phyloP scores from a whole-genome alignment of 148 eudicot species.

The Heliamphora exappendiculata region DNA sequence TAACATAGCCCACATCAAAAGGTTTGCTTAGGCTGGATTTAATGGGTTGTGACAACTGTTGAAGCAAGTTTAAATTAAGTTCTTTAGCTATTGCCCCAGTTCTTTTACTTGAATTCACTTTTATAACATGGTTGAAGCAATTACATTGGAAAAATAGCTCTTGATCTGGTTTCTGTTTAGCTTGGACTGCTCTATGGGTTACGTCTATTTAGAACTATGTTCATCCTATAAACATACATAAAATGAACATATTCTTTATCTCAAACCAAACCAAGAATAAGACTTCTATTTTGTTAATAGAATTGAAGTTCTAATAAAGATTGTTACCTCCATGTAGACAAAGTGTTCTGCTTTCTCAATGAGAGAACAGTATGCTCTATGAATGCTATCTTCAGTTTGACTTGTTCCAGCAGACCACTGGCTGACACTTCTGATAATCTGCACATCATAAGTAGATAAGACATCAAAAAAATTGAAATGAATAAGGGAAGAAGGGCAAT shows the following conservation, averaged over 20 bases:
- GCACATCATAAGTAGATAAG: conserved; percentile 19
- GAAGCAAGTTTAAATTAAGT: background rate
- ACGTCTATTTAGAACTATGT: background rate
- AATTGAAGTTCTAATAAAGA: too few species aligned
- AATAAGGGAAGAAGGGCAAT: background rate
- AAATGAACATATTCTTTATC: background rate
- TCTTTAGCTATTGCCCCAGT: background rate
- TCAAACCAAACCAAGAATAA: background rate
- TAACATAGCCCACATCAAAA: background rate
- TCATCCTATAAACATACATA: background rate
- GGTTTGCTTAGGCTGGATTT: background rate
- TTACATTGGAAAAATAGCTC: background rate
- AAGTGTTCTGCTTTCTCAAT: conserved; percentile 92
- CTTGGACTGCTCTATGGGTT: background rate
- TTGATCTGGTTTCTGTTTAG: background rate
- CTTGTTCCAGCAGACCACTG: conserved; percentile 99
- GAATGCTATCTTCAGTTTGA: conserved; percentile 94
- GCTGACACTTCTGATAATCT: conserved; percentile 94
- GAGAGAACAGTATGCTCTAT: conserved; percentile 85
- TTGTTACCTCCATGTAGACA: conserved; percentile 84
- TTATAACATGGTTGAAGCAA: background rate
- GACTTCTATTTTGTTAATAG: too few species aligned
- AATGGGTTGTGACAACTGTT: background rate
- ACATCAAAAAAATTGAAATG: background rate
- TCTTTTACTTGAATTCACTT: background rate